phyloP scores from a whole-genome alignment of 2,329 filamentous ascomycete genomes.

The Arthrobotrys pseudoclavata region DNA sequence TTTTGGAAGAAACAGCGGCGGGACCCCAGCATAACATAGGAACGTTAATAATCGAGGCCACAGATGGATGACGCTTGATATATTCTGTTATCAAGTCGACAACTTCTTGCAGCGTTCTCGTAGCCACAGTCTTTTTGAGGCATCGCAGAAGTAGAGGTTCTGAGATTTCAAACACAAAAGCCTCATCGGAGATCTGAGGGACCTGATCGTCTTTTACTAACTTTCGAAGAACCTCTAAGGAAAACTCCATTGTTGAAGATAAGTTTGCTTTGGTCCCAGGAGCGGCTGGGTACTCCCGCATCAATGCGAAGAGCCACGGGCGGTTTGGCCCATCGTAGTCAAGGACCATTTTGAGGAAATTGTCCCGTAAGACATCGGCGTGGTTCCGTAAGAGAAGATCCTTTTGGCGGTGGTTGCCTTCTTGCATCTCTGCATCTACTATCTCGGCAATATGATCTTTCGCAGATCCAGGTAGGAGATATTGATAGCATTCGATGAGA shows the following conservation, averaged over 20 bases:
- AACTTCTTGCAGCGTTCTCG: not conserved
- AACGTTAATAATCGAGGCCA: not conserved
- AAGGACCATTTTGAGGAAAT: not conserved
- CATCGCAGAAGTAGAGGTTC: not conserved
- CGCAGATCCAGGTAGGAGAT: conserved; percentile 25
- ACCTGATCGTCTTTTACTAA: not conserved
- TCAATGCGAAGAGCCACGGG: conserved; percentile 8
- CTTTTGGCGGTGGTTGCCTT: not conserved
- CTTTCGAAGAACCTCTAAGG: not conserved
- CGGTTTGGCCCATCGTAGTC: conserved; percentile 1
- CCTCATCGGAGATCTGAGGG: conserved; percentile 1
- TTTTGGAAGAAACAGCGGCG: too few relatives aligned
- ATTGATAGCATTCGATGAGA: conserved; percentile 13
- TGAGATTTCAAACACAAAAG: not conserved
- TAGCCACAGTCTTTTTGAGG: not conserved
- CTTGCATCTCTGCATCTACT: not conserved
- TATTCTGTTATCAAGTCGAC: not conserved
- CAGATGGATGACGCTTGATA: not conserved
- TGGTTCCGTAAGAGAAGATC: conserved; percentile 8
- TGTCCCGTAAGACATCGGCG: not conserved
- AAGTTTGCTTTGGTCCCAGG: not conserved
- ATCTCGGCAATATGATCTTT: not conserved
- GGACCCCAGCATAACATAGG: not conserved
- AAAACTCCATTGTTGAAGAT: conserved; percentile 25
- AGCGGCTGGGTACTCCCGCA: conserved; percentile 1